phyloP scores from a whole-genome alignment of 768 basidiomycete genomes.

The Suillus subalutaceus region DNA sequence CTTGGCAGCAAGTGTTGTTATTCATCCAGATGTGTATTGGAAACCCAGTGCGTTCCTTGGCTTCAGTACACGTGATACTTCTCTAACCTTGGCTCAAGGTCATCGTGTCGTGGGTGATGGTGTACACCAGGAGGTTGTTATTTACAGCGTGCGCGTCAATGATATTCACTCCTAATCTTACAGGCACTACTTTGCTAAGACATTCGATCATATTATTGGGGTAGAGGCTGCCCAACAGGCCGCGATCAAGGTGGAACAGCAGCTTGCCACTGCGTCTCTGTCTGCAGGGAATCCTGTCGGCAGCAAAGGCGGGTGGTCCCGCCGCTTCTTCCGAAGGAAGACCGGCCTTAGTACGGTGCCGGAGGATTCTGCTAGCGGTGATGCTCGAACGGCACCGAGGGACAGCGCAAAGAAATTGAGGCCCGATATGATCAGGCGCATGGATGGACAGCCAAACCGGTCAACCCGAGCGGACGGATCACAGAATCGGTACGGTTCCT shows the following conservation, averaged over 20 bases:
- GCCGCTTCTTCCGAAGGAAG: conserved; percentile 33
- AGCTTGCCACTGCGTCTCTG: conserved; percentile 21
- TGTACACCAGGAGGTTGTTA: conserved; percentile 70
- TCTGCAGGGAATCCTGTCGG: conserved; percentile 12
- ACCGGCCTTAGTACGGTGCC: conserved; percentile 27
- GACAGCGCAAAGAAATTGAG: conserved; percentile 41
- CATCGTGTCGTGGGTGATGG: conserved; percentile 81
- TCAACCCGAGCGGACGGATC: conserved; percentile 78
- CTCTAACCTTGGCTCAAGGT: conserved; percentile 46
- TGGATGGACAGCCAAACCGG: conserved; percentile 65
- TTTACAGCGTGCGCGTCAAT: background rate
- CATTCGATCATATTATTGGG: conserved; percentile 62
- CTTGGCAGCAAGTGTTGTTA: conserved; percentile 68
- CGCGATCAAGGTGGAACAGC: conserved; percentile 21
- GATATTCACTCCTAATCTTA: conserved; percentile 5
- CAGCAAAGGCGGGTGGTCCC: conserved; percentile 23
- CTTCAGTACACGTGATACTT: background rate
- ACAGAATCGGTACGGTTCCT: conserved; percentile 45
- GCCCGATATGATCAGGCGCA: conserved; percentile 78
- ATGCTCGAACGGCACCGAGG: conserved; percentile 19
- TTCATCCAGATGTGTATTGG: conserved; percentile 82
- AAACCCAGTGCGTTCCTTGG: conserved; percentile 58
- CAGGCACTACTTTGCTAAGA: conserved; percentile 72
- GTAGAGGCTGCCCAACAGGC: conserved; percentile 40
- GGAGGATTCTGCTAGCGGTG: conserved; percentile 24